Base-by-base conservation (phyloP, 169 alveolate species). In the Nephromyces sp. region DNA sequence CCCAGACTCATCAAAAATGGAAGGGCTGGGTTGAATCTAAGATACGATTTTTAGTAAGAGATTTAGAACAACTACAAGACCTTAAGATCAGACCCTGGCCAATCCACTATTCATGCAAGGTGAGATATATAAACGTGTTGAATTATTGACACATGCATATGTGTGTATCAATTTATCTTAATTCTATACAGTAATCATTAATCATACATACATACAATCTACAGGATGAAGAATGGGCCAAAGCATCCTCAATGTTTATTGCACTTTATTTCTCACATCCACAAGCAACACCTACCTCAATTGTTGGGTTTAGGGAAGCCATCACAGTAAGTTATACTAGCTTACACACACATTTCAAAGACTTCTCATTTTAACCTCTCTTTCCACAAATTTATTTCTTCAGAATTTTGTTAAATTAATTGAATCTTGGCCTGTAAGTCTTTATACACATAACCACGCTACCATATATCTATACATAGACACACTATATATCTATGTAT, bases 21-120 rank as follows among this genome's bases (percentile, higher is more conserved):
- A 25, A 52, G 6, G 88, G 88, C 1, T 83, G 88, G 88, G 74
- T 83, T 32, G 88, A 83, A 34, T 79, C 86, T 24, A 83, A 83
- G 51, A 65, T 83, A 6, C 72, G 88, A 32, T 81, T 80, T 52
- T 65, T 83, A 22, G 84, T 79, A 1, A 43, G 81, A 52, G 65
- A 75, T 32, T 74, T 83, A 6, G 88, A 83, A 43, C 65, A 78
- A 6, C 69, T 83, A 32, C 67, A 52, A 30, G 76, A 70, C 6
- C 75, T 78, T 4, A 75, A 74, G 61, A 77, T 78, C 30, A 53
- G 82, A 1, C 84, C 84, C 6, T 78, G 84, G 84, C 84, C 84
- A 21, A 15, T 43, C 57, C 15, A 43, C n/a, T 43, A 15, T 43
- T 15, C 57, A 15, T 43, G 15, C 57, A 43, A 43, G 57, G 57